Conservation (phyloP, 345 rosid genomes). For the Eucalyptus tenuipes region DNA sequence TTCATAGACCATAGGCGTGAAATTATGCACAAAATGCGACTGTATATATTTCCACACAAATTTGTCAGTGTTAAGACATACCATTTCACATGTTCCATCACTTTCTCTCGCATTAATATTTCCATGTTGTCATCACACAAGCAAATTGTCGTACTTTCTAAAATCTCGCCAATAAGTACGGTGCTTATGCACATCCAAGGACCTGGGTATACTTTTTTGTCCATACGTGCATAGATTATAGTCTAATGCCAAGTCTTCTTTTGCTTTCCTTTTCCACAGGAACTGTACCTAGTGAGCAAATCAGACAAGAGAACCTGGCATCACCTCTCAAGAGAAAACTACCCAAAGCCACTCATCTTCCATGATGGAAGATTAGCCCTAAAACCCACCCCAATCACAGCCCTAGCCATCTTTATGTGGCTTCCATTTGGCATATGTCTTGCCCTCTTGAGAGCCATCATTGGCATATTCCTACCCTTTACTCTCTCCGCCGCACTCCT, state of each 20-base stretch:
- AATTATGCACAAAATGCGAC: neutral
- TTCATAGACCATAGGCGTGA: neutral
- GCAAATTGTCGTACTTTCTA: neutral
- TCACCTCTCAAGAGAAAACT: constrained; percentile 23
- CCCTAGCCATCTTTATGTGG: constrained; percentile 61
- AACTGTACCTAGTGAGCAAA: constrained; percentile 30
- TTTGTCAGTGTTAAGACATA: neutral
- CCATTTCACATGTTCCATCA: neutral
- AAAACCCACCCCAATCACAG: constrained; percentile 34
- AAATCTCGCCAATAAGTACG: neutral
- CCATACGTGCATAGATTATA: neutral
- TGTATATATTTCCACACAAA: neutral
- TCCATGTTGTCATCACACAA: neutral
- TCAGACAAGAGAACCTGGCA: constrained; percentile 52
- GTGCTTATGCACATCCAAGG: neutral
- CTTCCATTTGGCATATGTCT: constrained; percentile 37
- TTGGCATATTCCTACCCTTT: constrained; percentile 33
- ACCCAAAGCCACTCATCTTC: constrained; percentile 57
- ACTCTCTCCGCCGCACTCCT: constrained; percentile 25
- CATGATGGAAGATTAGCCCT: constrained; percentile 79
- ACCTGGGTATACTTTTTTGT: neutral
- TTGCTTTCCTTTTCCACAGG: constrained; percentile 18
- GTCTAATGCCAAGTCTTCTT: neutral
- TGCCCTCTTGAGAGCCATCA: constrained; percentile 15
- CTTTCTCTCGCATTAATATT: neutral